A percentile compares a stretch with the other conserved stretches of the same genome.
Evolutionary conservation across 208 protist genomes (phyloP).

Genomic region (Leishmania major): DNA sequence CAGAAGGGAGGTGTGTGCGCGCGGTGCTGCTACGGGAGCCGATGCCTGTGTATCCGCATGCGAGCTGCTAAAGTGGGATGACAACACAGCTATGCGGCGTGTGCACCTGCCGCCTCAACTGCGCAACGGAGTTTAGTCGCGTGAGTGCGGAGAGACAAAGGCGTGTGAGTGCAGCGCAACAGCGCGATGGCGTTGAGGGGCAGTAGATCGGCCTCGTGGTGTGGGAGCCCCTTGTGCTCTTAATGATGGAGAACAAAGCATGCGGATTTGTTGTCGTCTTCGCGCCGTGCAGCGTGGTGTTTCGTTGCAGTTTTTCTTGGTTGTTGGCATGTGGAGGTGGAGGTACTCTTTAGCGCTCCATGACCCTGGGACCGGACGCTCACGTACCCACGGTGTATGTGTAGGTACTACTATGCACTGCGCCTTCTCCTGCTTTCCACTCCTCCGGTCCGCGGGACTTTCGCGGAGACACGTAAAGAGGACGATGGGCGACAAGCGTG

Average conservation of each 20-base stretch:
- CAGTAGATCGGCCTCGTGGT: background rate
- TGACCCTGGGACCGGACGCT: background rate
- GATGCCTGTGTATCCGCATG: background rate
- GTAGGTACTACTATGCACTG: background rate
- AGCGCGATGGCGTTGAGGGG: background rate
- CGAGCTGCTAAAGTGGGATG: background rate
- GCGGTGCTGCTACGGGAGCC: background rate
- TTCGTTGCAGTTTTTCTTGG: background rate
- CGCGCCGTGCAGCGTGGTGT: background rate
- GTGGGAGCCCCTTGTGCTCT: background rate
- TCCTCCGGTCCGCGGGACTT: background rate
- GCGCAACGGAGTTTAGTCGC: background rate
- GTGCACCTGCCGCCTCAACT: background rate
- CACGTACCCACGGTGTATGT: background rate
- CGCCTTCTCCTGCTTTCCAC: background rate
- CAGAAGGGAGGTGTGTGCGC: no score
- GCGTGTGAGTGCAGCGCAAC: background rate
- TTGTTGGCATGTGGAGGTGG: background rate
- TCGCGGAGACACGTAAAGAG: background rate
- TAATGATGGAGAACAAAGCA: background rate
- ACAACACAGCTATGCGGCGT: background rate
- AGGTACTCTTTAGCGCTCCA: background rate
- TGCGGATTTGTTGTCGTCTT: background rate
- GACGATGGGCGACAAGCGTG: background rate
- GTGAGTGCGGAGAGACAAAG: background rate